Conservation (phyloP, 371 early-diverging fungal genomes). For the Mortierella sp. region DNA sequence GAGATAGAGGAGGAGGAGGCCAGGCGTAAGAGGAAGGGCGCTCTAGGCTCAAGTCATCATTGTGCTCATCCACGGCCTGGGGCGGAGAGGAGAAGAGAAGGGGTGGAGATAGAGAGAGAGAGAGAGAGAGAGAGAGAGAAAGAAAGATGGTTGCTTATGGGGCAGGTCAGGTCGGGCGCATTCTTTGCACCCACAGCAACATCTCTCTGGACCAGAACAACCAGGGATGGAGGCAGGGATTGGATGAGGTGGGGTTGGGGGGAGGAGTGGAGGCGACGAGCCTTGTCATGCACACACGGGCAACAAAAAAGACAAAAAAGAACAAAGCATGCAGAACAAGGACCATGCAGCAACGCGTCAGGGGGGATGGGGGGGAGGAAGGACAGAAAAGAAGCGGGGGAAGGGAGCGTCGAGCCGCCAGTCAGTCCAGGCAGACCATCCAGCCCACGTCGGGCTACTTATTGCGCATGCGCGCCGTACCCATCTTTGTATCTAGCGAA, state of each 20-base stretch:
- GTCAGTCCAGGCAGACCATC: too few relatives aligned
- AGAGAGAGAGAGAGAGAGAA: background rate
- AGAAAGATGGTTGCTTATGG: background rate
- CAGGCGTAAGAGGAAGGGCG: background rate
- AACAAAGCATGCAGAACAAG: background rate
- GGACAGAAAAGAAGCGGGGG: constrained; percentile 6
- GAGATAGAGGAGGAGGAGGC: background rate
- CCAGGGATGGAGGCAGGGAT: background rate
- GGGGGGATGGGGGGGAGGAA: background rate
- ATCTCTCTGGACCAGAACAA: too few relatives aligned
- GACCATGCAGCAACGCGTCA: background rate
- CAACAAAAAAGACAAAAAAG: background rate
- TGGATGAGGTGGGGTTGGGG: background rate
- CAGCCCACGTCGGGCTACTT: background rate
- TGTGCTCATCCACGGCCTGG: too few relatives aligned
- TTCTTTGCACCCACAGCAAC: too few relatives aligned
- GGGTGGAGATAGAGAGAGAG: too few relatives aligned
- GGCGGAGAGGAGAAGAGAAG: too few relatives aligned
- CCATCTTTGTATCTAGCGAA: background rate
- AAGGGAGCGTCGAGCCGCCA: background rate
- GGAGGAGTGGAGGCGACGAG: too few relatives aligned
- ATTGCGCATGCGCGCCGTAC: background rate
- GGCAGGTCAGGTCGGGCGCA: constrained; percentile 3
- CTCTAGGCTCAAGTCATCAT: too few relatives aligned
- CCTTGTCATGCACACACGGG: too few relatives aligned